Base-by-base conservation (phyloP, 169 alveolate species). In the Eimeria zaria region DNA sequence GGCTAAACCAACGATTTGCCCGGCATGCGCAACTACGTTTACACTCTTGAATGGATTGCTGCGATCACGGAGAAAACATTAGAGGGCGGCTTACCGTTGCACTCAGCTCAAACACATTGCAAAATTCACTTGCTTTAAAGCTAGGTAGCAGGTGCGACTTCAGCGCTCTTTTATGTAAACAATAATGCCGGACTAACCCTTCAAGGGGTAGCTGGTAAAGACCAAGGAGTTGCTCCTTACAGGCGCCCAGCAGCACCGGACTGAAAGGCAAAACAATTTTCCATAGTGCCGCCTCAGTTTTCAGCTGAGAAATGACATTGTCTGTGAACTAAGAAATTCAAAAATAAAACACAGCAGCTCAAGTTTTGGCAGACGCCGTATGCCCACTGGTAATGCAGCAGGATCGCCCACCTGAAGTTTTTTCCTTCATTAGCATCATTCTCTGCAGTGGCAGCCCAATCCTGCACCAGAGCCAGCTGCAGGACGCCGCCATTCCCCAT, bases 191-290 rank as follows among this genome's bases (percentile, higher is more conserved):
- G 39, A 87, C 94, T 60, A 36, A 87, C 81, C 78, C 94, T 24
- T 87, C 83, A 55, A 87, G 81, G 39, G 94, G 81, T 22, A 64
- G 81, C 44, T 58, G 94, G 94, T 62, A 60, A 11, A 64, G 24
- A n/a, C 83, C 81, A 16, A 87, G 83, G 55, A 62, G 83, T 39
- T 87, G 94, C 69, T 62, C 94, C 74, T 81, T 81, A 55, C 90
- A 81, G 14, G 90, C 90, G 12, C 90, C 90, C 39, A 81, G 67
- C 14, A 81, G 90, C n/a, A 81, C 71, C 41, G 90, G 90, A 51
- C 90, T 81, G 71, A 46, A 51, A 48, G 53, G 7, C 58, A n/a
- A 24, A 11, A 20, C 90, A 44, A 14, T n/a, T 33, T 39, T 30
- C 51, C 3, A 22, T 16, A 0, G 11, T 48, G 44, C 55, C 60